phyloP scores from a whole-genome alignment of 805 yeast species.

The Saccharomycopsis javanensis region DNA sequence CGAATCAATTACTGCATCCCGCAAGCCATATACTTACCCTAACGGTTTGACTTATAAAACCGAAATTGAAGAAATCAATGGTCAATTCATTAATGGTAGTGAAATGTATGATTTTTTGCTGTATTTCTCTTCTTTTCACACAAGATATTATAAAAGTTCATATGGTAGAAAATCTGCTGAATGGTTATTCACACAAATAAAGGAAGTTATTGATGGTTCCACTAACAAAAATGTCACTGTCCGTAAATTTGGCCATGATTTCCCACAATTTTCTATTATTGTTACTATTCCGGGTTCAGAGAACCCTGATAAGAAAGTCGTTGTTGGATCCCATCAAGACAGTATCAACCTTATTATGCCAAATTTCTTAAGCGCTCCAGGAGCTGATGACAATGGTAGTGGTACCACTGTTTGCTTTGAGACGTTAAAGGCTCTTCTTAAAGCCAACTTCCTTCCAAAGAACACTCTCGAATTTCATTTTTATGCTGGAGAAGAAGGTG shows the following conservation, averaged over 20 bases:
- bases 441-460: conserved; percentile 35
- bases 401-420: conserved; percentile 78
- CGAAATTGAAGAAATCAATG: conserved; percentile 4
- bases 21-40: conserved; percentile 5
- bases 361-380: conserved; percentile 64
- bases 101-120: conserved; percentile 46
- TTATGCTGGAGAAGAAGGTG: conserved; percentile 93
- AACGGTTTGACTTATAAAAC: conserved; percentile 3
- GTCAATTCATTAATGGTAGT: conserved; percentile 31
- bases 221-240: conserved; percentile 34
- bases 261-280: conserved; percentile 74
- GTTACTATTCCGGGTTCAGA: conserved; percentile 49
- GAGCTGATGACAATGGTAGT: conserved; percentile 92
- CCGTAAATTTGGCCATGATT: conserved; percentile 47
- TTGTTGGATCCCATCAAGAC: conserved; percentile 91
- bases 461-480: conserved; percentile 88
- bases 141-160: conserved; percentile 67
- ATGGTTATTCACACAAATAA: conserved; percentile 52
- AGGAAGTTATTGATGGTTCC: conserved; percentile 24
- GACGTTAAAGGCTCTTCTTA: conserved; percentile 40
- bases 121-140: conserved; percentile 56
- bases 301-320: conserved; percentile 38
- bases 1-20: not conserved
- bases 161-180: conserved; percentile 61
- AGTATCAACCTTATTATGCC: conserved; percentile 71